phyloP scores from a whole-genome alignment of 176 grass and related monocot species.

The Aegilops bicornis region DNA sequence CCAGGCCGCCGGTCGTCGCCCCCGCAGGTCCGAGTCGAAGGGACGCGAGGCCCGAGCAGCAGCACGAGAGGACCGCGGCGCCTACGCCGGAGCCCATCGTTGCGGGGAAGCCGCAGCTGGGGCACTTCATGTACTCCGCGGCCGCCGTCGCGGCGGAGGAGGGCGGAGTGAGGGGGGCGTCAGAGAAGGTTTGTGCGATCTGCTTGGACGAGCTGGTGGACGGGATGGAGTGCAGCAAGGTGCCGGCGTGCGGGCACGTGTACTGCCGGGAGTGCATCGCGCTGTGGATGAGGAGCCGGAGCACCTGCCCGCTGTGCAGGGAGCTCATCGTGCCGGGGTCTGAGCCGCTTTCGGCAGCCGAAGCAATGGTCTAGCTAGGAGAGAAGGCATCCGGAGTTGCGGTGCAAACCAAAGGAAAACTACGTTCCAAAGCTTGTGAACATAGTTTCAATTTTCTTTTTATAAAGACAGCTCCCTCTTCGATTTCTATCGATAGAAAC shows the following conservation, averaged over 20 bases:
- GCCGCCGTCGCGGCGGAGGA: background rate
- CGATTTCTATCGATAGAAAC: too few species aligned
- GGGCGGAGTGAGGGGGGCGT: background rate
- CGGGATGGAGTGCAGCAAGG: slow-evolving; percentile 30
- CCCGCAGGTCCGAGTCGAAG: too few species aligned
- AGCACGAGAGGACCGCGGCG: too few species aligned
- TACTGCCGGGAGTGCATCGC: slow-evolving; percentile 38
- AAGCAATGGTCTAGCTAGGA: too few species aligned
- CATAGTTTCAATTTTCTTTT: too few species aligned
- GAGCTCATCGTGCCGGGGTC: background rate
- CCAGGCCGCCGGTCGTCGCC: too few species aligned
- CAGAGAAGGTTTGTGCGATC: slow-evolving; percentile 32
- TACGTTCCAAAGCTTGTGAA: too few species aligned
- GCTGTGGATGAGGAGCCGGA: slow-evolving; percentile 26
- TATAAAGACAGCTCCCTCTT: too few species aligned
- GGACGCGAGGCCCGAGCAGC: too few species aligned
- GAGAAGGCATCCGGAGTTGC: too few species aligned
- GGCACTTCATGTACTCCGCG: slow-evolving; percentile 5
- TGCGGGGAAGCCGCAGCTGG: background rate
- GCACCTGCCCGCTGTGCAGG: slow-evolving; percentile 48
- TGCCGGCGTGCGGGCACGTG: slow-evolving; percentile 41
- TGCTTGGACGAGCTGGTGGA: slow-evolving; percentile 31
- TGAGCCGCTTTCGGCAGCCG: background rate
- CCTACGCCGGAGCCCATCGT: background rate
- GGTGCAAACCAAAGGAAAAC: too few species aligned